Conservation (phyloP, 768 basidiomycete genomes). For the Russula brevipes region DNA sequence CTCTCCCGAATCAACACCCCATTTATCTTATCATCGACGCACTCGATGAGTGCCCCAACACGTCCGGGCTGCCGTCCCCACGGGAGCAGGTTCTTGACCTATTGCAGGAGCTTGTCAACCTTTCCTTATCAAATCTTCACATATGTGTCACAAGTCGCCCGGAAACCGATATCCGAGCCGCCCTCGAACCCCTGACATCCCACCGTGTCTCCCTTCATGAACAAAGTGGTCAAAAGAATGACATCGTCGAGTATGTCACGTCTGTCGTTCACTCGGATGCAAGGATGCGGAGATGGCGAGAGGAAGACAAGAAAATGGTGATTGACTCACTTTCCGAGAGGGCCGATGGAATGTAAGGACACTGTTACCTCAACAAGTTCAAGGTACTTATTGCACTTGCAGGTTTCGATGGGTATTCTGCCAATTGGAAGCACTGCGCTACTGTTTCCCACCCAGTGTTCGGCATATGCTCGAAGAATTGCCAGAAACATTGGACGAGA, state of each 20-base stretch:
- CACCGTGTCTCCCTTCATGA: not conserved
- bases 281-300: not conserved
- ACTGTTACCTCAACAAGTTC: not conserved
- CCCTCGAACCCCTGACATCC: not conserved
- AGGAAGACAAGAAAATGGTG: not conserved
- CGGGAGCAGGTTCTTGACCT: not conserved
- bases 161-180: not conserved
- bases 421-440: not conserved
- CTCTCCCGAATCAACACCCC: not conserved
- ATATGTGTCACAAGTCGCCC: slow-evolving; percentile 4
- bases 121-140: not conserved
- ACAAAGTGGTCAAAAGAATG: not conserved
- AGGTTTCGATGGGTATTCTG: slow-evolving; percentile 7
- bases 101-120: not conserved
- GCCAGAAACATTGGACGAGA: not conserved
- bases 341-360: slow-evolving; percentile 5
- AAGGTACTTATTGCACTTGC: not conserved
- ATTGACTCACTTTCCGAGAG: not conserved
- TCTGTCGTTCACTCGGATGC: not conserved
- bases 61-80: not conserved
- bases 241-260: not conserved
- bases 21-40: slow-evolving; percentile 7
- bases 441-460: not conserved
- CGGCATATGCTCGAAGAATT: not conserved
- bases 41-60: slow-evolving; percentile 1